Base-by-base conservation (phyloP, 2,329 filamentous ascomycete species). In the Monilinia vaccinii-corymbosi region DNA sequence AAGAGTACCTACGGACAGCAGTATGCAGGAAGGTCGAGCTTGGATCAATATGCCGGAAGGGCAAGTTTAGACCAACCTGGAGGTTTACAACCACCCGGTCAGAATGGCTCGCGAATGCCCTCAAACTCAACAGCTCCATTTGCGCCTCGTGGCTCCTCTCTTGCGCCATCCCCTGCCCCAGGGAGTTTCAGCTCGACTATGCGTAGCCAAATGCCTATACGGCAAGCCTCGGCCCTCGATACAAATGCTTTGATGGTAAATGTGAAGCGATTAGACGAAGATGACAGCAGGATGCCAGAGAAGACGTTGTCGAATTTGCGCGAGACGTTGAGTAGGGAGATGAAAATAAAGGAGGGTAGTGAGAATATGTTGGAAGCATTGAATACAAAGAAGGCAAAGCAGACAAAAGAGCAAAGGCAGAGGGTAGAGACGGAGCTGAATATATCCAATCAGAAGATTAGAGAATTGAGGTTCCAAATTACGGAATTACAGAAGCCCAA, bases 331-430 rank as follows among this genome's bases (percentile, higher is more conserved):
- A 93, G 91, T 67, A 93, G 95, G 70, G 95, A 99, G 76, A 86
- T 92, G 76, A 97, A 97, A 79, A 97, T 99, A 72, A 97, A 96
- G 74, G 89, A 93, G 69, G 94, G 94, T 23, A 97, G 93, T 61
- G 94, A 99, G 78, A 99, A 99, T 72, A 86, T 99, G 83, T 79
- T 99, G 44, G 94, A 99, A 76, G 94, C 94, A 14, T 77, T 99
- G 65, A 91, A 97, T 73, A 83, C 86, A 48, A 99, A 99, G 75
- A 97, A 96, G 73, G 88, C 90, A 49, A 99, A 97, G 75, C 93
- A 97, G 73, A 88, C 89, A 64, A 95, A 92, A 72, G 93, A 93
- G 62, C 89, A 93, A 71, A 83, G 89, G 48, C 78, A 82, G 62
- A 81, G 83, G 67, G 89, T 92, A 32, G 89, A 99, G 76, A 88